Evolutionary conservation across 2,329 filamentous ascomycete species (phyloP).

Genomic region (Cordyceps farinosa): DNA sequence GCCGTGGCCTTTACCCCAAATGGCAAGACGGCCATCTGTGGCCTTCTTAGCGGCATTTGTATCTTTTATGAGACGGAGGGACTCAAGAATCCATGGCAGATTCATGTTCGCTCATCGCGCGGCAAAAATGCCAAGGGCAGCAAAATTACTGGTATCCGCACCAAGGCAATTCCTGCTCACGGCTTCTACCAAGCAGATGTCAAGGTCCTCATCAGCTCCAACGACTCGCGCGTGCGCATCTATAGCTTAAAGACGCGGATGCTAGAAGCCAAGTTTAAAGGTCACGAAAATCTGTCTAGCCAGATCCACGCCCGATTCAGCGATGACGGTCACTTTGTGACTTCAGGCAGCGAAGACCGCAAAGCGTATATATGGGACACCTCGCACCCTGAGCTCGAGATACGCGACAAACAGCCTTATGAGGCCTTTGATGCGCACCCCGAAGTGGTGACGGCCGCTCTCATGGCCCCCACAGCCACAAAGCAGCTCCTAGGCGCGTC

Average conservation of each 20-base stretch:
- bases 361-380: constrained; percentile 85
- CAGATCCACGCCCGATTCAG: constrained; percentile 89
- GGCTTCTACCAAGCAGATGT: constrained; percentile 55
- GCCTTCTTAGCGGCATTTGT: constrained; percentile 79
- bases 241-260: constrained; percentile 85
- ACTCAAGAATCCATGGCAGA: constrained; percentile 75
- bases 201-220: constrained; percentile 87
- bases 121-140: constrained; percentile 94
- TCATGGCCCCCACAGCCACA: constrained; percentile 77
- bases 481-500: constrained; percentile 74
- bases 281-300: constrained; percentile 83
- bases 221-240: constrained; percentile 85
- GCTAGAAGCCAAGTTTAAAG: constrained; percentile 85
- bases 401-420: constrained; percentile 74
- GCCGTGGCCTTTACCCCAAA: constrained; percentile 92
- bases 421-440: constrained; percentile 91
- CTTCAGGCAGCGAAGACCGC: constrained; percentile 89
- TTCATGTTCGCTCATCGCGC: constrained; percentile 88
- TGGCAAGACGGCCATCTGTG: constrained; percentile 84
- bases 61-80: constrained; percentile 92
- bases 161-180: constrained; percentile 47
- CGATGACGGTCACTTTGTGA: constrained; percentile 80
- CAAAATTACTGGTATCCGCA: constrained; percentile 93
- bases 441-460: constrained; percentile 81
- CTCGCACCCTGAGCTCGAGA: constrained; percentile 50